phyloP scores from a whole-genome alignment of 805 yeast species.

The Wickerhamiella sergipiensis region DNA sequence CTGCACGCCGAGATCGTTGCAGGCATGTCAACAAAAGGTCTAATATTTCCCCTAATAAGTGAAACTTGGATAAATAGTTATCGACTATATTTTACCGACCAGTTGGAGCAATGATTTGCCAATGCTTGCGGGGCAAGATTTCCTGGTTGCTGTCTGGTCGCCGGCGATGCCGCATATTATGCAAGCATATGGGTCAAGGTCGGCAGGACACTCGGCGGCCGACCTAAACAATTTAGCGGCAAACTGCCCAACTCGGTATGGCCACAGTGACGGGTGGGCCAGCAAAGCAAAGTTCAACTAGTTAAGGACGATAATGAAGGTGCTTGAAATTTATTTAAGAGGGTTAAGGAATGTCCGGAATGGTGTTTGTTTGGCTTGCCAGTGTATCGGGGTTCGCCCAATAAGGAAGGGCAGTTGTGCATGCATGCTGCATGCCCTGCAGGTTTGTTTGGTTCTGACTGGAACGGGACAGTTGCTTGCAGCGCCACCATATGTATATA shows the following conservation, averaged over 20 bases:
- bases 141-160: not conserved
- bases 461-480: slow-evolving; percentile 1
- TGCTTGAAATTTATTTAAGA: not conserved
- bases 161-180: not conserved
- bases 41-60: not conserved
- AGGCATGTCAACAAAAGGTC: not conserved
- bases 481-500: slow-evolving; percentile 2
- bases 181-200: not conserved
- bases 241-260: not conserved
- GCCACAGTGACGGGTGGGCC: not conserved
- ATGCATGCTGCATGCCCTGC: slow-evolving; percentile 3
- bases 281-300: not conserved
- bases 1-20: not conserved
- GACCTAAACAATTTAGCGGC: not conserved
- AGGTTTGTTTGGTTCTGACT: slow-evolving; percentile 6
- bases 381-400: not conserved
- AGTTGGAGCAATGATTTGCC: not conserved
- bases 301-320: not conserved
- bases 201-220: not conserved
- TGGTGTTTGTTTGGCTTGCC: not conserved
- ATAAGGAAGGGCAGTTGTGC: slow-evolving; percentile 1
- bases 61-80: too few relatives aligned
- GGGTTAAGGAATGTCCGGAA: not conserved
- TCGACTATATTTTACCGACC: too few relatives aligned
- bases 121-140: not conserved